A percentile compares a stretch with the other conserved stretches of the same genome.
Conservation (phyloP, 1,284 basidiomycete genomes). For the Fomitopsis schrenkii region DNA sequence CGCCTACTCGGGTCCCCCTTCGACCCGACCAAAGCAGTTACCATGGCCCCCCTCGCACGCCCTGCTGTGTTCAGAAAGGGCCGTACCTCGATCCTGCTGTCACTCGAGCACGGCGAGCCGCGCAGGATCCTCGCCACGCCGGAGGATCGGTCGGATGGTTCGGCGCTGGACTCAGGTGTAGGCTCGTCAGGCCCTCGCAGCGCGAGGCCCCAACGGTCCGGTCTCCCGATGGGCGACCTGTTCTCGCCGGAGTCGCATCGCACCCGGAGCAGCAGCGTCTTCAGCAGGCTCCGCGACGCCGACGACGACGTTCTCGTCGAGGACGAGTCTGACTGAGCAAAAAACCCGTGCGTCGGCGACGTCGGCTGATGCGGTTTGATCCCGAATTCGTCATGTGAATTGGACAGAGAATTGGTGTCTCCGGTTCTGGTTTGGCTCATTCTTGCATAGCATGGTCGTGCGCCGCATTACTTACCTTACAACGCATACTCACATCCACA, state of each 20-base stretch:
- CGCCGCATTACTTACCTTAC: background rate
- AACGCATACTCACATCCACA: background rate
- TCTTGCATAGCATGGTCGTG: background rate
- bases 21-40: constrained; percentile 12
- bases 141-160: background rate
- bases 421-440: background rate
- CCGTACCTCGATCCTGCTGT: background rate
- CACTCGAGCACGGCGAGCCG: background rate
- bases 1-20: constrained; percentile 23
- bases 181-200: background rate
- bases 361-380: background rate
- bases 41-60: background rate
- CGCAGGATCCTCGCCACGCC: background rate
- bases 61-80: constrained; percentile 3
- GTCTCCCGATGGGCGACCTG: constrained; percentile 6
- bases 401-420: background rate
- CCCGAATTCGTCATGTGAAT: no score
- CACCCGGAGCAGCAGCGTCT: background rate
- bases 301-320: background rate
- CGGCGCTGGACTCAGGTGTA: background rate
- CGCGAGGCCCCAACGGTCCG: constrained; percentile 5
- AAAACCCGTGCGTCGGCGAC: background rate
- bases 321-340: background rate
- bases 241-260: constrained; percentile 2
- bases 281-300: background rate